Percentiles rank a stretch among this genome's conserved stretches.
These are phyloP conservation scores for Rhodotorula taiwanensis DNA, from an alignment of 768 basidiomycete species.

Conservation along the genomic window DNA sequence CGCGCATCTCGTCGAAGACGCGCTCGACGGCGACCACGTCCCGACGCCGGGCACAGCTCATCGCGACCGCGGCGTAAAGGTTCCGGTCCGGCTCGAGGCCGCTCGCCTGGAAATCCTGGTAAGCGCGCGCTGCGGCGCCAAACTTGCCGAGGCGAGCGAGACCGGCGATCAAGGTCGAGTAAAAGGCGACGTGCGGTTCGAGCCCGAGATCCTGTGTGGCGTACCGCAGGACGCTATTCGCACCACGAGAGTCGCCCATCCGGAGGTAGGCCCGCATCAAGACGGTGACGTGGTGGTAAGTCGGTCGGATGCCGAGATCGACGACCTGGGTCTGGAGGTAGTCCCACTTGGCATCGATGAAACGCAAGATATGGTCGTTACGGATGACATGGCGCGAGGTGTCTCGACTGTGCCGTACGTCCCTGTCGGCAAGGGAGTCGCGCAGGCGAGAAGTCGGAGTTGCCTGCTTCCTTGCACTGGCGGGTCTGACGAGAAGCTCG, in stretches of 20 bases:
- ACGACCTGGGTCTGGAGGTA: conserved; percentile 49
- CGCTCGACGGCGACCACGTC: conserved; percentile 13
- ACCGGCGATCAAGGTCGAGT: conserved; percentile 69
- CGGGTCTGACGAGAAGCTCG: conserved; percentile 4
- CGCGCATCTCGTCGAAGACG: conserved; percentile 13
- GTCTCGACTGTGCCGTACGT: background rate
- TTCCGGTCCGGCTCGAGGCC: conserved; percentile 59
- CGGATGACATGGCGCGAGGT: conserved; percentile 50
- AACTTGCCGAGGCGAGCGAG: conserved; percentile 60
- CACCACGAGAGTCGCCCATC: conserved; percentile 56
- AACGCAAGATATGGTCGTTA: conserved; percentile 34
- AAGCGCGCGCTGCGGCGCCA: conserved; percentile 52
- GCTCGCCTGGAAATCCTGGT: conserved; percentile 57
- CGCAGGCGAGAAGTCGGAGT: conserved; percentile 12
- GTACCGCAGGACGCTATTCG: conserved; percentile 53
- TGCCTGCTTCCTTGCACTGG: background rate
- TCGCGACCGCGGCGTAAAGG: conserved; percentile 31
- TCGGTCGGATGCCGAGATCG: conserved; percentile 63
- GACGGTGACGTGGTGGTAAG: conserved; percentile 63
- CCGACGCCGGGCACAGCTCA: conserved; percentile 5
- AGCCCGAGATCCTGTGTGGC: conserved; percentile 53
- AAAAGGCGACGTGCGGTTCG: conserved; percentile 60
- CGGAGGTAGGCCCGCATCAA: conserved; percentile 67
- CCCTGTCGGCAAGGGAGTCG: conserved; percentile 14
- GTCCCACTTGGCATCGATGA: conserved; percentile 31